Evolutionary conservation across 1,284 basidiomycete species (phyloP), one percentile per base, ranked within the genome.

Genomic region (Papiliotrema fonsecae): DNA sequence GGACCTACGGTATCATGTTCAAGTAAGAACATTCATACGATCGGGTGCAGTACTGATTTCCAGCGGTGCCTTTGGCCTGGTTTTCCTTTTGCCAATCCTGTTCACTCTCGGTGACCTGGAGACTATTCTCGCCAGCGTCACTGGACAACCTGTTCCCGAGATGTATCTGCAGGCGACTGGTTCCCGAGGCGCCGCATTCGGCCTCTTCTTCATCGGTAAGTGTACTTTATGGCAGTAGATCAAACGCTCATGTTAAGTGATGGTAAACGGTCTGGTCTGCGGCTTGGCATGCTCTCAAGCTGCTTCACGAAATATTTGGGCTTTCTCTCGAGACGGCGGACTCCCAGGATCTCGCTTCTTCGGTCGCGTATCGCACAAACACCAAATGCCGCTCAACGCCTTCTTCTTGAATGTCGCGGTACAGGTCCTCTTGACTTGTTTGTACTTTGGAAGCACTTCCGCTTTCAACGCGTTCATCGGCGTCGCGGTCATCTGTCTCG

Each of bases 311-410:
- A 64, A 62, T 51, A 62, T 63, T 35, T 67, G 65, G 65, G 63
- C 63, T 1, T 77, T 77, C 54, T 61, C 74, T 22, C 67, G 75
- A 35, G 75, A 77, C 51, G 75, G 74, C 30, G 75, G 68, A 45
- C 67, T 76, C 38, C 74, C 75, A 11, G 69, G 72, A 37, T 64
- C 65, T 52, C 60, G 59, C 35, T 57, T 61, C 51, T 72, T 71
- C 64, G 57, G 61, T 38, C 54, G 60, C 37, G 74, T 76, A 32
- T 68, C 73, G 53, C 54, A 62, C 42, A 51, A 52, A 18, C 67
- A 70, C 50, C 66, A 73, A 44, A 58, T 75, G 24, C 75, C 75
- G 6, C 51, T 76, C 52, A 74, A 74, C 54, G 64, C 72, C 11
- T 65, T 76, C 47, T 61, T 74, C 49, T 64, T 76, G 42, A 65